Percentiles rank a stretch among this genome's conserved stretches.
These are phyloP conservation scores for Wakefieldia striispora DNA, from an alignment of 768 basidiomycete genomes.

Conservation along the genomic window DNA sequence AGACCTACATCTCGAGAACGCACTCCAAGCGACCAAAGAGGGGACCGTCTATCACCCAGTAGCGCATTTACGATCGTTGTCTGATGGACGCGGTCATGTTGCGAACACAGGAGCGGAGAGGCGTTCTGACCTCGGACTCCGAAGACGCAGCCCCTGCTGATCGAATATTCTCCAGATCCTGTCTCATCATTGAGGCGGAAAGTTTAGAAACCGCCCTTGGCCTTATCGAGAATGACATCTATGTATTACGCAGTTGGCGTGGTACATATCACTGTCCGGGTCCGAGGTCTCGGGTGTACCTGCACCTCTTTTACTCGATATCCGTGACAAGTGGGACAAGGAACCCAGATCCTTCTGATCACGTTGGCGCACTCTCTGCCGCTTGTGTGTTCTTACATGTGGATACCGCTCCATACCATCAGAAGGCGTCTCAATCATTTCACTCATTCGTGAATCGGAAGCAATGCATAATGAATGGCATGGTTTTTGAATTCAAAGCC, in stretches of 20 bases:
- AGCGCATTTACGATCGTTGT: background rate
- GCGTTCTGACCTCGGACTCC: slow-evolving; percentile 55
- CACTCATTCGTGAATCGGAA: too few relatives aligned
- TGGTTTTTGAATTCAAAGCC: background rate
- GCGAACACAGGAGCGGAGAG: slow-evolving; percentile 50
- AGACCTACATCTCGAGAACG: slow-evolving; percentile 47
- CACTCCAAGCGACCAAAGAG: slow-evolving; percentile 32
- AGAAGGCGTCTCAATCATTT: too few relatives aligned
- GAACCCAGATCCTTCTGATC: too few relatives aligned
- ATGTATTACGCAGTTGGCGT: slow-evolving; percentile 19
- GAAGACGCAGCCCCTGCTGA: slow-evolving; percentile 43
- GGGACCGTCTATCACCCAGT: slow-evolving; percentile 43
- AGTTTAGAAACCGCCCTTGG: slow-evolving; percentile 42
- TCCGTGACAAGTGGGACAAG: slow-evolving; percentile 45
- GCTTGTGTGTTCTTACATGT: slow-evolving; percentile 3
- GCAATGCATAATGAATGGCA: too few relatives aligned
- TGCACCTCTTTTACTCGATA: too few relatives aligned
- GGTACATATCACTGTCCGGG: slow-evolving; percentile 11
- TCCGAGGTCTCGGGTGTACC: background rate
- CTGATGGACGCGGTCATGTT: slow-evolving; percentile 11
- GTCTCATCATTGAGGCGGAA: slow-evolving; percentile 53
- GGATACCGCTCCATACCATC: background rate
- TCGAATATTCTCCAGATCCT: slow-evolving; percentile 60
- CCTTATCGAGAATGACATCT: slow-evolving; percentile 23
- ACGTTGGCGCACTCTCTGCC: slow-evolving; percentile 25